Base-by-base conservation (phyloP, 106 monocot species). In the Gastrodia elata region DNA sequence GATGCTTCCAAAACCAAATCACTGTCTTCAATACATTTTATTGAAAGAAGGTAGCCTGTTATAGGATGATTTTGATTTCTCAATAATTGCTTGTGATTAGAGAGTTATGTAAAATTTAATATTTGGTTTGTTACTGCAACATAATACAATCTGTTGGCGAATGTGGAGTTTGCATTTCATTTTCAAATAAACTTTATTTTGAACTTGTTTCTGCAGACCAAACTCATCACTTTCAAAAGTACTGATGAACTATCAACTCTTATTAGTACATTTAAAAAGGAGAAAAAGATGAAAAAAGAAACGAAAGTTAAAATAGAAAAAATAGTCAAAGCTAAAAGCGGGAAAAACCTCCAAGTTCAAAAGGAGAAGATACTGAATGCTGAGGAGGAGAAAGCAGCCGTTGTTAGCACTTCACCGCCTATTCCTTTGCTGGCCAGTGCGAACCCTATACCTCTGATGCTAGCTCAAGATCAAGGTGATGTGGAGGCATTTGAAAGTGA, bases 401-500 rank as follows among this genome's bases (percentile, higher is more conserved):
- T 22, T 76, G 71, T 10, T 30, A 78, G 39, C 13, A 39, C 28
- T 49, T 32, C 68, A 40, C 64, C 68, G 16, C 33, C 39, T 18
- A 38, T 64, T 65, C 75, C 71, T 37, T 71, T 28, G 72, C 15
- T 33, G 6, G 70, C 39, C 10, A 35, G 25, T 20, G 30, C 49
- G 30, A 64, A 81, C 2, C 7, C 48, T 30, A 48, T 61, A 15
- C 35, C 55, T n/a, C 65, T 24, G 46, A 16, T 75, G 35, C 56
- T 25, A 25, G 65, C 14, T 30, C 28, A 72, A 14, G 8, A 71
- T 34, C 70, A 85, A 68, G 79, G 85, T 74, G 82, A 65, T 38
- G 43, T 11, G 49, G 77, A 80, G 65, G 35, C 42, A 79, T 4
- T 57, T 36, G 78, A 85, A 76, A 78, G 55, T 74, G 89, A 89